Evolutionary conservation across 805 yeast species (phyloP), one percentile per base, ranked within the genome.

Genomic region (Yueomyces sinensis): DNA sequence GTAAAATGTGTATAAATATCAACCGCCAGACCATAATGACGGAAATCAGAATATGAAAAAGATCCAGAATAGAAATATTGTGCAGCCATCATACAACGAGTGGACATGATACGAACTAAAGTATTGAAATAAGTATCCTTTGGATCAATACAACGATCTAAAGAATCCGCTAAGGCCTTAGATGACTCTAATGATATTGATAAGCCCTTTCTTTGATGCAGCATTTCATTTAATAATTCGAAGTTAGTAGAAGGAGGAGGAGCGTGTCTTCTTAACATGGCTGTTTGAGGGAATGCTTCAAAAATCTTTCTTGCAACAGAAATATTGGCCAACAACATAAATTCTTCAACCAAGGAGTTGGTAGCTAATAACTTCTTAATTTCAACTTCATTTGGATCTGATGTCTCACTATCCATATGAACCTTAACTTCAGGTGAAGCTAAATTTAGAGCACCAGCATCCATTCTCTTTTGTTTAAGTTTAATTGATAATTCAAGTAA

Each of bases 11-110:
- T 91, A 59, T 91, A 91, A 31, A 91, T 91, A 46, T 87, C 96
- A 34, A 89, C 86, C 3, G 99, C 99, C 42, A 91, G 68, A 56
- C 99, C 99, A 58, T 91, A 91, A 66, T 91, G 99, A 41, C 79
- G 74, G 65, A 83, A 91, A 43, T 91, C 98, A 13, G 93, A 76
- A 52, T 84, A 83, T 9, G 94, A 82, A 50, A 68, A 83, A 13
- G 81, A 75, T 7, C 99, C 97, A 0, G 95, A 74, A 9, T 93
- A 76, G 62, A 91, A 91, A 54, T 91, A 91, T 54, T 89, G 96
- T 2, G 99, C 99, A 2, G 98, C 95, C 81, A 86, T 83, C 98
- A 91, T 91, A 61, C 97, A 89, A 49, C 99, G 72, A 0, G 99
- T 91, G 6, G 96, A 91, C 94, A 91, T 80, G 44, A 91, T 91